Percentiles rank a stretch among this genome's conserved stretches.
These are phyloP conservation scores for Solanum dulcamara DNA, from an alignment of 257 asterid species.

Conservation along the genomic window DNA sequence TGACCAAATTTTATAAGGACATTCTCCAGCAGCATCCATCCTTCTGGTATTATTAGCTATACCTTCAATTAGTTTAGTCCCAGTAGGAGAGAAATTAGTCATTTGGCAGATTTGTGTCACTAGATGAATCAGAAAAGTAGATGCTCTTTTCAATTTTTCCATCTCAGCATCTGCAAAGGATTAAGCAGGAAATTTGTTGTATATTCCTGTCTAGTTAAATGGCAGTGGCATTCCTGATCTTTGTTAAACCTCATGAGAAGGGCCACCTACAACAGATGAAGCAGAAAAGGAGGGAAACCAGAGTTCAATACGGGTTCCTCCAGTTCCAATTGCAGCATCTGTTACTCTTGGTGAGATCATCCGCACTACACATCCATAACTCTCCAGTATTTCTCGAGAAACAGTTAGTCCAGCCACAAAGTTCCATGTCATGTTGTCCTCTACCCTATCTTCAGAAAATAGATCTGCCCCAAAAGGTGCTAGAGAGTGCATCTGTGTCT, in stretches of 20 bases:
- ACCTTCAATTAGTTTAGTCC: background rate
- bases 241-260: constrained; percentile 17
- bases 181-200: background rate
- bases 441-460: constrained; percentile 44
- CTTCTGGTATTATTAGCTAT: background rate
- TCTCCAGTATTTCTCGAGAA: constrained; percentile 90
- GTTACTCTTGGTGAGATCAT: constrained; percentile 66
- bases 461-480: constrained; percentile 78
- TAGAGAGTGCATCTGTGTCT: constrained; percentile 93
- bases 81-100: background rate
- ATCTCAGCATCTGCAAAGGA: background rate
- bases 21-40: background rate
- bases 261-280: constrained; percentile 14
- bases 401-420: constrained; percentile 84
- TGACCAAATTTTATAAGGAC: background rate
- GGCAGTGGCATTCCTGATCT: background rate
- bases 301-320: constrained; percentile 82
- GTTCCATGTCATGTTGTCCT: constrained; percentile 91
- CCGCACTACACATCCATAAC: constrained; percentile 75
- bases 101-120: background rate
- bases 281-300: constrained; percentile 66
- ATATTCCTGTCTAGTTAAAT: background rate
- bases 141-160: background rate
- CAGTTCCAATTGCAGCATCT: constrained; percentile 40
- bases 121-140: background rate